Base-by-base conservation (phyloP, 306 rosid species). In the Heteromeles arbutifolia region DNA sequence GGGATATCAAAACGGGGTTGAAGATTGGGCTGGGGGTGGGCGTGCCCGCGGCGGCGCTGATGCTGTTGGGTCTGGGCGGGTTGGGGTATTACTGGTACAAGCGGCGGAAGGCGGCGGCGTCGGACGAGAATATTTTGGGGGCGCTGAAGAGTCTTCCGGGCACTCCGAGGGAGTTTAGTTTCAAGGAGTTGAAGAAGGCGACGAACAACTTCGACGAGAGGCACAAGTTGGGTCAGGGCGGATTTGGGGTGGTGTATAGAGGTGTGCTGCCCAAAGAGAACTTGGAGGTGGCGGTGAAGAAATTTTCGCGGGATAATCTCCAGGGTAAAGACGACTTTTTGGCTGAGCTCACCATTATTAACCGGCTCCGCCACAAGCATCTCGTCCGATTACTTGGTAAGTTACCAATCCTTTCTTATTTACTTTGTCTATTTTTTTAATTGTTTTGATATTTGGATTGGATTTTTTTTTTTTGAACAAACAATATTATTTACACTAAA, bases 281-380 rank as follows among this genome's bases (percentile, higher is more conserved):
- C 22, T 6, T 83, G 50, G 81, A 86, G 75, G 90, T 91, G 3
- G 97, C 97, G 0, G 97, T 91, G 41, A 91, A 91, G 86, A 89
- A 53, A 80, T 91, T 91, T 64, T 86, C 92, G 0, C 82, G 97
- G 41, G 97, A 77, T 6, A 81, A 84, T 71, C 85, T 89, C 80
- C 83, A 91, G 67, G 86, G 91, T 29, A 62, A 85, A 15, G 97
- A 87, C 76, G 97, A 91, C 80, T 91, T 91, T 82, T 79, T 91
- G 78, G 77, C 95, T 68, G 97, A 91, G 81, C 91, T 91, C 57
- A 83, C 85, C 48, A 91, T 91, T 3, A 91, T 91, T 73, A 91
- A 91, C 45, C 94, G 97, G 6, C 95, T 91, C 17, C 97, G 97
- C 57, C 97, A 91, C 32, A 91, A 79, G 22, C 92, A 91, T 77